phyloP scores from a whole-genome alignment of 768 basidiomycete species.

The Lentinula edodes region DNA sequence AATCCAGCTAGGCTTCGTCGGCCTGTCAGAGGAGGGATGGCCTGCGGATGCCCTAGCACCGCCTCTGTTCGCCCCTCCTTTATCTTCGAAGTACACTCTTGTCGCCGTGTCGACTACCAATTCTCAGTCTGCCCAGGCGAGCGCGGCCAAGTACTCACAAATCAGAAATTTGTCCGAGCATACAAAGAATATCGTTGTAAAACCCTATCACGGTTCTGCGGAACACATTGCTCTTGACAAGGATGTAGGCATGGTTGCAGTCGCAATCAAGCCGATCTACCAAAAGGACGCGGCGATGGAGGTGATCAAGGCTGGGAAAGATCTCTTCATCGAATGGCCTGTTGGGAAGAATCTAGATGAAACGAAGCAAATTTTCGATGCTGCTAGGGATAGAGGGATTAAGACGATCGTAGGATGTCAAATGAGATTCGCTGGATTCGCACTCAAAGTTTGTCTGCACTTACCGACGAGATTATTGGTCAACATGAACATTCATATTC shows the following conservation, averaged over 20 bases:
- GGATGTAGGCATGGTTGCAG: constrained; percentile 30
- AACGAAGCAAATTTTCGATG: constrained; percentile 25
- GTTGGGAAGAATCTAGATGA: constrained; percentile 24
- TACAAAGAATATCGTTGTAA: not conserved
- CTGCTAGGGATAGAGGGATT: constrained; percentile 22
- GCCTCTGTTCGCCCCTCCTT: not conserved
- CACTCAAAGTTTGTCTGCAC: constrained; percentile 13
- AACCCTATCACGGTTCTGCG: constrained; percentile 1
- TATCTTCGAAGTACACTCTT: constrained; percentile 2
- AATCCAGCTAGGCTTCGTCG: not conserved
- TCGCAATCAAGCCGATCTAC: constrained; percentile 23
- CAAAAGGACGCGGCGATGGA: constrained; percentile 25
- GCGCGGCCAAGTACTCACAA: constrained; percentile 1
- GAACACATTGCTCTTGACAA: constrained; percentile 24
- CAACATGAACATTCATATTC: not conserved
- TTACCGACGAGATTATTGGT: not conserved
- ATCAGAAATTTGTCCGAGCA: not conserved
- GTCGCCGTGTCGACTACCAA: constrained; percentile 4
- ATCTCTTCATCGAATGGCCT: constrained; percentile 36
- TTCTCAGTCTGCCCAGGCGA: not conserved
- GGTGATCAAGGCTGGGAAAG: constrained; percentile 31
- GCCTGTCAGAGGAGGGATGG: not conserved
- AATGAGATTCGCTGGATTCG: constrained; percentile 22
- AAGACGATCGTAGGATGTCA: constrained; percentile 28
- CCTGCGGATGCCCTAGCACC: not conserved